Percentiles rank a stretch among this genome's conserved stretches.
Conservation (phyloP, 179 eudicot genomes). For the Amaranthus tricolor region DNA sequence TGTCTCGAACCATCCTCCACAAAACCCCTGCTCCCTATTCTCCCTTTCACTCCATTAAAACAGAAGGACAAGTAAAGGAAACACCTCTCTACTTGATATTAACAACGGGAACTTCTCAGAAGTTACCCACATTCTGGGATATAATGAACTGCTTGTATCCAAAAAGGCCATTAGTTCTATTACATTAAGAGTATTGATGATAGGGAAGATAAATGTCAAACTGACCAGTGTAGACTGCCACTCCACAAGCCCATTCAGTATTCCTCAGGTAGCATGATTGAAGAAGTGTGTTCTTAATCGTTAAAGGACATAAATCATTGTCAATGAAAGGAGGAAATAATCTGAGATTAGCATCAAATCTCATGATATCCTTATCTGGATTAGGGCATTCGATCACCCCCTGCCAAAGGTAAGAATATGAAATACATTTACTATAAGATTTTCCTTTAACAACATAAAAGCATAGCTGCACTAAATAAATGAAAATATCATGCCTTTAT, state of each 20-base stretch:
- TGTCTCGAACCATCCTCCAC: background rate
- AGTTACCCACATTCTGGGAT: background rate
- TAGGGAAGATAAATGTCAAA: slow-evolving; percentile 16
- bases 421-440: slow-evolving; percentile 7
- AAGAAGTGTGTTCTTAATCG: slow-evolving; percentile 88
- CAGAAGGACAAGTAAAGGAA: background rate
- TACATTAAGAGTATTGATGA: background rate
- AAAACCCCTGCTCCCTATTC: background rate
- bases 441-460: background rate
- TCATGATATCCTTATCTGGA: slow-evolving; percentile 90
- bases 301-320: slow-evolving; percentile 84
- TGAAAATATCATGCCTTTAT: slow-evolving; percentile 60
- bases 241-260: slow-evolving; percentile 99
- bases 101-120: background rate
- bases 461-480: slow-evolving; percentile 8
- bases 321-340: slow-evolving; percentile 97
- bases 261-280: slow-evolving; percentile 98
- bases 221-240: slow-evolving; percentile 92
- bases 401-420: slow-evolving; percentile 42
- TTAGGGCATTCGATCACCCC: slow-evolving; percentile 94
- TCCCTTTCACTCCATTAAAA: background rate
- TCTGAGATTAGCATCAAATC: slow-evolving; percentile 94
- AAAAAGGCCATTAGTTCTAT: background rate
- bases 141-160: background rate
- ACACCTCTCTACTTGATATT: background rate